Conservation (phyloP, 345 rosid genomes). For the Nephelium lappaceum region DNA sequence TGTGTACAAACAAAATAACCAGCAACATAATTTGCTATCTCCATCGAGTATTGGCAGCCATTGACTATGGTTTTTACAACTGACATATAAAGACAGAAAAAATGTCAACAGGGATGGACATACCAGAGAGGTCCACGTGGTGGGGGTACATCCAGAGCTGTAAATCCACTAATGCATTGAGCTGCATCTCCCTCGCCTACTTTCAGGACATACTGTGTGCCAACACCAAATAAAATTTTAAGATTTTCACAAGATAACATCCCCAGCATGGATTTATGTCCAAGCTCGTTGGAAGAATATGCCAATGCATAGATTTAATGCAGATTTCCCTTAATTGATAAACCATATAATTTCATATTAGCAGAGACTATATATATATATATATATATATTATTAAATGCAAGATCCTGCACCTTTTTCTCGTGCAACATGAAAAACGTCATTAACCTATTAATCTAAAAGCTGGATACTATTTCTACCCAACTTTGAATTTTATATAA, state of each 20-base stretch:
- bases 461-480: too few relatives aligned
- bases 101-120: background rate
- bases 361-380: too few relatives aligned
- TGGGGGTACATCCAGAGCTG: constrained; percentile 69
- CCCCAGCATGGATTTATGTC: background rate
- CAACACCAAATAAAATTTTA: background rate
- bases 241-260: background rate
- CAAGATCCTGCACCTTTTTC: too few relatives aligned
- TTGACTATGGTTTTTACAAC: background rate
- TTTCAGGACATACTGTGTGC: constrained; percentile 57
- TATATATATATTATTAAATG: too few relatives aligned
- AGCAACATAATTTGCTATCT: background rate
- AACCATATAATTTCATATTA: too few relatives aligned
- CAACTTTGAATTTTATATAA: too few relatives aligned
- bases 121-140: constrained; percentile 87
- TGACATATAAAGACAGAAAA: background rate
- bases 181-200: constrained; percentile 67
- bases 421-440: too few relatives aligned
- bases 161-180: constrained; percentile 72
- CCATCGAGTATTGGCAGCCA: background rate
- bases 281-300: background rate
- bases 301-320: too few relatives aligned
- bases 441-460: too few relatives aligned
- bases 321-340: too few relatives aligned
- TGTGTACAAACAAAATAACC: background rate